A percentile compares a stretch with the other conserved stretches of the same genome.
Evolutionary conservation across 1,284 basidiomycete species (phyloP).

Genomic region (Kwoniella shivajii): DNA sequence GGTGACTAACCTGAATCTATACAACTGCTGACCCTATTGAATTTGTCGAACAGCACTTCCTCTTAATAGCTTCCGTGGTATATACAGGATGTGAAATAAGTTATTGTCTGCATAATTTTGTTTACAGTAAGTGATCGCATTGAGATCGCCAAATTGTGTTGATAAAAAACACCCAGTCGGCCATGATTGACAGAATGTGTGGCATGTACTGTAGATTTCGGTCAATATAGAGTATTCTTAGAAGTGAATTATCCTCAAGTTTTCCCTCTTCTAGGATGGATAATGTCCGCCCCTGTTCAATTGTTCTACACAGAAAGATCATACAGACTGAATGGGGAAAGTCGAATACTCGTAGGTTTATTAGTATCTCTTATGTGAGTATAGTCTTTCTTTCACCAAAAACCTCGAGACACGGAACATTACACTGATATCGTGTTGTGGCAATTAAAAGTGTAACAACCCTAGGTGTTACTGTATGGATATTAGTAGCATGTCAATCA

Average conservation of each 20-base stretch:
- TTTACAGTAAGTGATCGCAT: conserved; percentile 2
- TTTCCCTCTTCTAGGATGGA: conserved; percentile 1
- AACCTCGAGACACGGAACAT: background rate
- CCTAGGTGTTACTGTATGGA: conserved; percentile 3
- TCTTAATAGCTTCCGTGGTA: background rate
- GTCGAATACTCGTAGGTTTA: conserved; percentile 3
- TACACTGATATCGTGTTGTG: background rate
- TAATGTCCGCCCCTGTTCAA: conserved; percentile 10
- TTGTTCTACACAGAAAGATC: conserved; percentile 22
- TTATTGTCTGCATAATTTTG: conserved; percentile 7
- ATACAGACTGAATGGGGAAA: conserved; percentile 16
- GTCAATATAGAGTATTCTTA: conserved; percentile 1
- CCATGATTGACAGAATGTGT: background rate
- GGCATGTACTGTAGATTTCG: conserved; percentile 2
- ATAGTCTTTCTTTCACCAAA: background rate
- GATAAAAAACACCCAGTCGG: background rate
- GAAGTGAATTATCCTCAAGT: conserved; percentile 1
- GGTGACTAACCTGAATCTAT: background rate
- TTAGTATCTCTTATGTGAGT: conserved; percentile 17
- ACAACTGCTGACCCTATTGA: background rate
- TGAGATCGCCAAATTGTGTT: too few relatives aligned
- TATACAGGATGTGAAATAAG: background rate
- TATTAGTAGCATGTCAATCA: background rate
- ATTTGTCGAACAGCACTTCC: background rate
- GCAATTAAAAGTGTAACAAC: background rate